Percentiles rank a stretch among this genome's conserved stretches.
Evolutionary conservation across 108 stramenopile genomes (phyloP).

Genomic region (Cyclostephanos invisitatus): DNA sequence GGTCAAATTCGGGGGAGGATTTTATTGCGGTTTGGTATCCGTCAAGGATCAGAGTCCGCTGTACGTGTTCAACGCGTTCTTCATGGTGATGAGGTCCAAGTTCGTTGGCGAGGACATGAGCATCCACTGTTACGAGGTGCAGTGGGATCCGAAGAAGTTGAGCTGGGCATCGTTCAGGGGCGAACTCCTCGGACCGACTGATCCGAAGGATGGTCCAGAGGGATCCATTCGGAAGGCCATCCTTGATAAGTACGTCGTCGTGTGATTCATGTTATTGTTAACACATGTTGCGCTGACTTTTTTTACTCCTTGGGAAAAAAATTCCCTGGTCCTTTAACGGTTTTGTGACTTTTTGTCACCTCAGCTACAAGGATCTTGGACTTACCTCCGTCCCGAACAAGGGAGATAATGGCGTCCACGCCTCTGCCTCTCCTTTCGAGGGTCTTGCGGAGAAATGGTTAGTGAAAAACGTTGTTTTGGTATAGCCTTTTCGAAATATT

Average conservation of each 20-base stretch:
- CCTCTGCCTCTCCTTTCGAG: constrained; percentile 90
- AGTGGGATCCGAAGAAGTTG: constrained; percentile 80
- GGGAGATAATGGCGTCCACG: constrained; percentile 94
- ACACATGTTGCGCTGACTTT: background rate
- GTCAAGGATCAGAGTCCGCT: constrained; percentile 54
- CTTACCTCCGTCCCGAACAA: constrained; percentile 74
- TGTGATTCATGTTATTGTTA: too few species aligned
- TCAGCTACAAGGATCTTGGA: constrained; percentile 68
- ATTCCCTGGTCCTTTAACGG: background rate
- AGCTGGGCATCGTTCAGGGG: constrained; percentile 87
- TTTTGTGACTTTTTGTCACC: background rate
- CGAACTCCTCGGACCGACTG: constrained; percentile 84
- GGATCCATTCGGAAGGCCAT: constrained; percentile 82
- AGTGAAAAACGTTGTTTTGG: too few species aligned
- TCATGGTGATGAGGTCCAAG: constrained; percentile 88
- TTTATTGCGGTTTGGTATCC: constrained; percentile 86
- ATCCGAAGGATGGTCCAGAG: constrained; percentile 78
- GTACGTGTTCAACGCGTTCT: constrained; percentile 96
- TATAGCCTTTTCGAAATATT: too few species aligned
- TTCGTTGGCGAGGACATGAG: constrained; percentile 75
- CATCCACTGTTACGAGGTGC: constrained; percentile 90
- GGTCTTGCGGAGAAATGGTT: constrained; percentile 85
- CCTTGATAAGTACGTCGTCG: constrained; percentile 51
- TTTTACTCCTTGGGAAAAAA: background rate
- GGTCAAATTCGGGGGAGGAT: constrained; percentile 94